Evolutionary conservation across 495 filamentous ascomycete genomes (phyloP).

Genomic region (Bombardia bombarda): DNA sequence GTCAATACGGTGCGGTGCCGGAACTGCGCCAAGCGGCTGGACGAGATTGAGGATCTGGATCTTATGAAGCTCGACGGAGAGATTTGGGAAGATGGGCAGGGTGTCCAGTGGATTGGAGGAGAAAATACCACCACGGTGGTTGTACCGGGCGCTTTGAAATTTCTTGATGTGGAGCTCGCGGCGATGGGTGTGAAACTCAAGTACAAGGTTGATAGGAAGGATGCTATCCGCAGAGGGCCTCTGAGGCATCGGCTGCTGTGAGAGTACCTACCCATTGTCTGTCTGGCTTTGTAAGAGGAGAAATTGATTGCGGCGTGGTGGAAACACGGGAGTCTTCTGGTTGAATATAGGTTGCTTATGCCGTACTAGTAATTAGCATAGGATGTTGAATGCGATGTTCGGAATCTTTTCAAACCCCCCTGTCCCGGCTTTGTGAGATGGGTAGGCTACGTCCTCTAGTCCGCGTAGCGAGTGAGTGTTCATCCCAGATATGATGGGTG

Average conservation of each 20-base stretch:
- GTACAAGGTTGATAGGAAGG: conserved; percentile 66
- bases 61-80: conserved; percentile 56
- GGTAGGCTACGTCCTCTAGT: no score
- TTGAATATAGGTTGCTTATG: no score
- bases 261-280: no score
- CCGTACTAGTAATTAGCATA: no score
- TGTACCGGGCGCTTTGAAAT: conserved; percentile 85
- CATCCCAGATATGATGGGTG: no score
- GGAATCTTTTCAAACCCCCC: no score
- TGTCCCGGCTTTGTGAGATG: no score
- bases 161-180: conserved; percentile 88
- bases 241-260: conserved; percentile 14
- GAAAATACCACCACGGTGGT: conserved; percentile 85
- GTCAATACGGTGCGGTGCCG: conserved; percentile 64
- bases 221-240: conserved; percentile 36
- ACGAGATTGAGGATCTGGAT: conserved; percentile 45
- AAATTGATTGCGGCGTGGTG: no score
- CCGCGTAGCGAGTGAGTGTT: no score
- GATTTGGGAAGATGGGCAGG: conserved; percentile 88
- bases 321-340: no score
- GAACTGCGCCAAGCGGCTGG: conserved; percentile 62
- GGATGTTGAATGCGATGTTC: no score
- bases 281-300: no score
- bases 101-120: conserved; percentile 73
- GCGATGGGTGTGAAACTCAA: conserved; percentile 47